Percentiles rank a stretch among this genome's conserved stretches.
phyloP scores from a whole-genome alignment of 139 green algal genomes.

The Chlorella sp. region DNA sequence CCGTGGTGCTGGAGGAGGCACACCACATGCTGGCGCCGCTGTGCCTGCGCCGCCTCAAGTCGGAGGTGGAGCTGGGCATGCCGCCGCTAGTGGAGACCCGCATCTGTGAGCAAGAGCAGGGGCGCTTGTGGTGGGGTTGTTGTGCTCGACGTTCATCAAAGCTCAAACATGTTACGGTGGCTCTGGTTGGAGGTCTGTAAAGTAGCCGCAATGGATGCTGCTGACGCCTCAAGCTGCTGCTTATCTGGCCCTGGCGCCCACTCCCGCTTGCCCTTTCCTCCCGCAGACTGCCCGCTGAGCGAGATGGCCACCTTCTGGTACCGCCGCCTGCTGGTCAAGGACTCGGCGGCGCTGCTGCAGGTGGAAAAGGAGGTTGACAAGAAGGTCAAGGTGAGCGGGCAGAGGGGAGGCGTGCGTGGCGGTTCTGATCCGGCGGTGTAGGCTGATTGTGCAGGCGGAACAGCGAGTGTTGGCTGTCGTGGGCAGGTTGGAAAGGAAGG shows the following conservation, averaged over 20 bases:
- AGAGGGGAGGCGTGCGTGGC: no score
- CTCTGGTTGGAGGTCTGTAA: no score
- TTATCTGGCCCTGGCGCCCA: no score
- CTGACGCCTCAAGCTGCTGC: no score
- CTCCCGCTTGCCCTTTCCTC: no score
- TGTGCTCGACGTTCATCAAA: no score
- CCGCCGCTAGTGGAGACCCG: conserved; percentile 66
- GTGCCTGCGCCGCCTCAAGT: conserved; percentile 83
- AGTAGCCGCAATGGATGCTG: no score
- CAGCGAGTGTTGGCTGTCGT: not conserved
- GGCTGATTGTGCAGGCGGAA: no score
- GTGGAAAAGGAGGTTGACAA: conserved; percentile 32
- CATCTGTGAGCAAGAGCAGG: conserved; percentile 31
- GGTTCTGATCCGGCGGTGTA: not conserved
- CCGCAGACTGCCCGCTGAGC: conserved; percentile 55
- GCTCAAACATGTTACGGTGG: no score
- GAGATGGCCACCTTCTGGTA: conserved; percentile 67
- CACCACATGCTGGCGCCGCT: conserved; percentile 80
- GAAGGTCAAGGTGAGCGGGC: conserved; percentile 5
- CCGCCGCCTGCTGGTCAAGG: conserved; percentile 56
- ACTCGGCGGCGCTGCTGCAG: conserved; percentile 41
- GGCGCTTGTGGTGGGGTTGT: no score
- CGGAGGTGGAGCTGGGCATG: conserved; percentile 54
- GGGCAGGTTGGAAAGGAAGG: no score
- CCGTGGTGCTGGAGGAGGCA: conserved; percentile 52